Base-by-base conservation (phyloP, 148 eudicot species). In the Talinum fruticosum region DNA sequence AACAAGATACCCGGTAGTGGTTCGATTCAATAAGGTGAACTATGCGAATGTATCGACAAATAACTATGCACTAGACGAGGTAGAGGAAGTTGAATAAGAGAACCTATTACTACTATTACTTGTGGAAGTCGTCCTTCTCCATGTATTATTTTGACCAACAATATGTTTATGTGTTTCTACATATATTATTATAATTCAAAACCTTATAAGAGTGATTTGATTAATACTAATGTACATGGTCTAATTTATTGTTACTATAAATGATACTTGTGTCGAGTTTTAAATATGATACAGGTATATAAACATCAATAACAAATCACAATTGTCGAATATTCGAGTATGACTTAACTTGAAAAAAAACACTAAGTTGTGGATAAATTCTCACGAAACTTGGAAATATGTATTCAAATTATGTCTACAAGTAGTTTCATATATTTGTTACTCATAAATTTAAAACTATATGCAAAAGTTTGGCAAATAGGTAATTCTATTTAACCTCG, bases 31-130 rank as follows among this genome's bases (percentile, higher is more conserved):
- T 89, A 94, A 94, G 85, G 98, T 94, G 76, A 94, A 94, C 51
- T 94, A 94, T 68, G 97, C 97, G 0, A 90, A 89, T 81, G 91
- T 92, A 70, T 92, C 98, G 1, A 94, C 98, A 76, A 94, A 92
- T 93, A 94, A 94, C 89, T 94, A 90, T 38, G 98, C 98, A 54
- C 78, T 94, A 79, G 98, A 94, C 82, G 97, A 94, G 89, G 87
- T 94, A 68, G 83, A 88, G 83, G 92, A 90, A 85, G 88, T 90
- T 70, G 79, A 65, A 78, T 86, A 83, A 85, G 79, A 34, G 38
- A 54, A 35, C 26, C 26, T 33, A 36, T 21, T 36, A 81, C 12
- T 81, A 37, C 54, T 13, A 12, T 16, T 49, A 0, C 13, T 8
- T 49, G 16, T 49, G 13, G 1, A 49, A 12, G 54, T 13, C 13